These are phyloP conservation scores for Ceratonia siliqua DNA, from an alignment of 306 rosid species.

Conservation along the genomic window DNA sequence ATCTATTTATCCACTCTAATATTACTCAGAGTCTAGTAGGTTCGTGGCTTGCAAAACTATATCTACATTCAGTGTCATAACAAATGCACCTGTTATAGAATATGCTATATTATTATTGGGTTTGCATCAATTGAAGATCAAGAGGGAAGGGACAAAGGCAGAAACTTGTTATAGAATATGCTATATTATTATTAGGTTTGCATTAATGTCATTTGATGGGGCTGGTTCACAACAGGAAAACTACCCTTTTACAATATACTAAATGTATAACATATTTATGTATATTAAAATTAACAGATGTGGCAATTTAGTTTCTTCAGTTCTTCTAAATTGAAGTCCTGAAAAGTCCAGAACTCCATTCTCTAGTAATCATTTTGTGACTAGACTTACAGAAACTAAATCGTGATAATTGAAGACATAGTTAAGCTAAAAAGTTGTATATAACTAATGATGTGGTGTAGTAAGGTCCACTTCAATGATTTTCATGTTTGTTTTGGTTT, in stretches of 20 bases:
- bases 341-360: not conserved
- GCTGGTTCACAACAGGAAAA: not conserved
- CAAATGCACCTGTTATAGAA: no score
- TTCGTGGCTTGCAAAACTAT: not conserved
- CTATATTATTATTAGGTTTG: no score
- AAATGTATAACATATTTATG: not conserved
- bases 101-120: no score
- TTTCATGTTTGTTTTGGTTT: no score
- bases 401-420: conserved; percentile 19
- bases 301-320: no score
- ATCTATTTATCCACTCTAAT: not conserved
- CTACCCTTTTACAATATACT: not conserved
- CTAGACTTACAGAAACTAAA: not conserved
- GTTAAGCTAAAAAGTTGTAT: conserved; percentile 12
- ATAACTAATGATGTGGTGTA: conserved; percentile 8
- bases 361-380: conserved; percentile 3
- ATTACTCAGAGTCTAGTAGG: not conserved
- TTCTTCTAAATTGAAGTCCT: conserved; percentile 16
- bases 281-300: not conserved
- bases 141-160: no score
- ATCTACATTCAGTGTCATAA: no score
- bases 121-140: no score
- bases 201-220: no score
- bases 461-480: no score
- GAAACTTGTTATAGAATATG: no score